Base-by-base conservation (phyloP, 257 asterid species). In the Solanum boliviense region DNA sequence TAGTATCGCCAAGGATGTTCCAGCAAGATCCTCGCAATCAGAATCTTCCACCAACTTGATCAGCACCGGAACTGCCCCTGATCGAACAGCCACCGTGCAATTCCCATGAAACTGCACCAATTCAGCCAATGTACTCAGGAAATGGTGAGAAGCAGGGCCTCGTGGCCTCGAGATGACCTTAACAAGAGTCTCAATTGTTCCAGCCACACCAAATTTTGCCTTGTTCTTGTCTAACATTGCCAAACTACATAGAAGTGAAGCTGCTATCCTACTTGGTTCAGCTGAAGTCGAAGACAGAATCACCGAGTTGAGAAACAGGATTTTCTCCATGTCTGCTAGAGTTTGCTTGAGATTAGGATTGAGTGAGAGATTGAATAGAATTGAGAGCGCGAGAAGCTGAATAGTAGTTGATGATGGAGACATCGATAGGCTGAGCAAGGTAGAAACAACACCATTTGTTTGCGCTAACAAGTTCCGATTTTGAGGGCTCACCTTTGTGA, bases 91-190 rank as follows among this genome's bases (percentile, higher is more conserved):
- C 88, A 94, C 9, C 11, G 96, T 95, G 92, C 98, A 95, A 88
- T 95, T 95, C 46, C 98, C 98, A 5, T 94, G 98, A 88, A 94
- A 94, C 84, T 93, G 98, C 84, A 93, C 96, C n/a, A 94, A 92
- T 88, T 95, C 98, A 13, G 95, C 94, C 56, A 95, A 89, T 31
- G 95, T 86, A 89, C 95, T 93, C 46, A 95, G 98, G 46, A 94
- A 93, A 86, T 94, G 95, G 88, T 94, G 96, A 4, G 93, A 72
- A 65, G 96, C 93, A 31, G 93, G 92, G 76, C 88, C 65, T 11
- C 89, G 70, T 1, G 92, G 91, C 35, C 89, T 90, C 32, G 91
- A 91, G 13, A 94, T 90, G 7, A 95, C 94, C 44, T 86, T 90
- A 86, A 95, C 88, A 3, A 94, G 91, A 56, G 89, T 90, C 93